These are phyloP conservation scores for Daldinia bambusicola DNA, from an alignment of 495 filamentous ascomycete species.

Conservation along the genomic window DNA sequence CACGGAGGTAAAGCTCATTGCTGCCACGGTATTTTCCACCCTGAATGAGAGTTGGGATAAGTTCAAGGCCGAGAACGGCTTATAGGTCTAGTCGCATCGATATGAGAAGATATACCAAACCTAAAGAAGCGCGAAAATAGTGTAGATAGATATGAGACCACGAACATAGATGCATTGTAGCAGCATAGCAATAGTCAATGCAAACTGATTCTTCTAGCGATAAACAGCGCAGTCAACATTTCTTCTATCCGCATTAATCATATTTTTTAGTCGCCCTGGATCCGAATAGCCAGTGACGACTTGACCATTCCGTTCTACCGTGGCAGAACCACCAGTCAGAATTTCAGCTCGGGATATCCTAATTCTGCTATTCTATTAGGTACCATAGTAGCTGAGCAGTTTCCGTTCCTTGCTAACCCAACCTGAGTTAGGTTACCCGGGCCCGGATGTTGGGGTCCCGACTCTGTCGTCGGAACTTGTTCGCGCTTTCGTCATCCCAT, in stretches of 20 bases:
- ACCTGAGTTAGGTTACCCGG: neutral
- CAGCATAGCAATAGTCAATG: neutral
- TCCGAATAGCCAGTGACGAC: neutral
- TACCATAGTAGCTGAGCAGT: too few species aligned
- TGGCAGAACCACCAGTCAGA: neutral
- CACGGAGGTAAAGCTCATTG: slow-evolving; percentile 95
- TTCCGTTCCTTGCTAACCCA: neutral
- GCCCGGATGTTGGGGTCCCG: neutral
- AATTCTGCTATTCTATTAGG: neutral
- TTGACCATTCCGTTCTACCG: neutral
- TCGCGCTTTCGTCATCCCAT: neutral
- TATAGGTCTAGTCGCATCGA: slow-evolving; percentile 55
- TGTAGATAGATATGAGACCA: slow-evolving; percentile 40
- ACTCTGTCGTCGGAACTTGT: neutral
- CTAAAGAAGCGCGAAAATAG: neutral
- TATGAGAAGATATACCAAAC: neutral
- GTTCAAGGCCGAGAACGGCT: slow-evolving; percentile 89
- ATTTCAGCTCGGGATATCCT: slow-evolving; percentile 1
- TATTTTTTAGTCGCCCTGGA: neutral
- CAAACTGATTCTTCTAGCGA: neutral
- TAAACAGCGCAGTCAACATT: too few species aligned
- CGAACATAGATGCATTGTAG: slow-evolving; percentile 14
- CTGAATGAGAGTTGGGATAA: slow-evolving; percentile 99
- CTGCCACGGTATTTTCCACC: slow-evolving; percentile 86
- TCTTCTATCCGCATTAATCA: neutral